Evolutionary conservation across 176 grass and related monocot species (phyloP).

Genomic region (Otatea glauca): DNA sequence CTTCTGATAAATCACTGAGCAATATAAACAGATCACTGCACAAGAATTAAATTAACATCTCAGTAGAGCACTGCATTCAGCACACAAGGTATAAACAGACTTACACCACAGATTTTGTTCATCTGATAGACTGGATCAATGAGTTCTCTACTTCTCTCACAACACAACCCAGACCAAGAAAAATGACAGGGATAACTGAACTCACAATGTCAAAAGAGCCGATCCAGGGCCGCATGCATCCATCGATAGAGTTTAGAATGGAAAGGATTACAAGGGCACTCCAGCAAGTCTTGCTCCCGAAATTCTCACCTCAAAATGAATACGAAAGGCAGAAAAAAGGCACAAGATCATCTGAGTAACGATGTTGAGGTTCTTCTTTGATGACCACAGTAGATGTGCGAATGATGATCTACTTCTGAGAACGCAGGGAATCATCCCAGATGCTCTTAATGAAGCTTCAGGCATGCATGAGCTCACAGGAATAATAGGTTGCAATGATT

Average conservation of each 20-base stretch:
- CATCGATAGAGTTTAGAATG: conserved; percentile 29
- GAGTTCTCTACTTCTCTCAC: conserved; percentile 45
- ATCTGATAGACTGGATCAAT: conserved; percentile 28
- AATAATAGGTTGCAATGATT: conserved; percentile 24
- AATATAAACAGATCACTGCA: conserved; percentile 4
- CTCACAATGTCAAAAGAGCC: conserved; percentile 28
- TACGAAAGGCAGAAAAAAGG: conserved; percentile 41
- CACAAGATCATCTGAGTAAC: conserved; percentile 41
- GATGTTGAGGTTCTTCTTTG: conserved; percentile 7
- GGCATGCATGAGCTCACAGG: conserved; percentile 34
- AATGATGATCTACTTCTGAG: conserved; percentile 42
- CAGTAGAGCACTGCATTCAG: conserved; percentile 18
- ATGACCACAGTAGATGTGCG: conserved; percentile 32
- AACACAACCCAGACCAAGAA: conserved; percentile 42
- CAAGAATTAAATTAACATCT: conserved; percentile 43
- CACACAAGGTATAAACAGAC: conserved; percentile 25
- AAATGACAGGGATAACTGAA: conserved; percentile 37
- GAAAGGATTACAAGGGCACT: conserved; percentile 44
- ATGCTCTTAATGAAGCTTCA: conserved; percentile 36
- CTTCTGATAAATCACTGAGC: background rate
- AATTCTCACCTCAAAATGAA: conserved; percentile 52
- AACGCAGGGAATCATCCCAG: conserved; percentile 17
- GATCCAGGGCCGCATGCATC: background rate
- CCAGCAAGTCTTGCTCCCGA: conserved; percentile 27
- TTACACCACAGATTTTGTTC: conserved; percentile 39